Conservation (phyloP, 164 flowering plant species). For the Echeveria elegans region DNA sequence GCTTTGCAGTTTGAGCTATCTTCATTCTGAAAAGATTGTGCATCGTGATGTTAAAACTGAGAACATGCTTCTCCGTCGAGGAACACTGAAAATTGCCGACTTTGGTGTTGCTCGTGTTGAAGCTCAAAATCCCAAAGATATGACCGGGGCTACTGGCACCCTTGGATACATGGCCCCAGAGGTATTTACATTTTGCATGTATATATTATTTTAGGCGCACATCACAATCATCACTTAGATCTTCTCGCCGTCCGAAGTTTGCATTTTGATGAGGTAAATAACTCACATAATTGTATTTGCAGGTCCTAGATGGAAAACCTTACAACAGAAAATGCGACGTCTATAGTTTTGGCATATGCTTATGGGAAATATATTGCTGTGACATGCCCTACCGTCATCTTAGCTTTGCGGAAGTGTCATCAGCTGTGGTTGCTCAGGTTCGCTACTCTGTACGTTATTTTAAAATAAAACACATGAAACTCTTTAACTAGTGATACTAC, state of each 20-base stretch:
- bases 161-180: constrained; percentile 99
- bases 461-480: too few species aligned
- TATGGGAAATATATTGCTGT: constrained; percentile 98
- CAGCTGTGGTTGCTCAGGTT: constrained; percentile 96
- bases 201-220: too few species aligned
- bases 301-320: constrained; percentile 92
- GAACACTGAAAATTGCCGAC: constrained; percentile 90
- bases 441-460: neutral
- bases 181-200: constrained; percentile 35
- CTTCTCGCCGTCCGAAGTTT: too few species aligned
- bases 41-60: constrained; percentile 98
- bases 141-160: constrained; percentile 99
- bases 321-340: constrained; percentile 96
- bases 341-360: constrained; percentile 92
- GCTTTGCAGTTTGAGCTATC: constrained; percentile 70
- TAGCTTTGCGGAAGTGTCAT: constrained; percentile 83
- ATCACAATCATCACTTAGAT: neutral
- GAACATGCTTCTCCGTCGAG: constrained; percentile 74
- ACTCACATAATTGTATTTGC: constrained; percentile 12
- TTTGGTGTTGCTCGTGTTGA: constrained; percentile 99
- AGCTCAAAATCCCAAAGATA: constrained; percentile 93
- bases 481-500: neutral
- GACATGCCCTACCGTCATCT: constrained; percentile 99
- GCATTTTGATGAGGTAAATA: too few species aligned
- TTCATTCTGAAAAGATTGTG: constrained; percentile 87